Evolutionary conservation across 441 rosid species (phyloP).

Genomic region (Pelargonium hybrid): DNA sequence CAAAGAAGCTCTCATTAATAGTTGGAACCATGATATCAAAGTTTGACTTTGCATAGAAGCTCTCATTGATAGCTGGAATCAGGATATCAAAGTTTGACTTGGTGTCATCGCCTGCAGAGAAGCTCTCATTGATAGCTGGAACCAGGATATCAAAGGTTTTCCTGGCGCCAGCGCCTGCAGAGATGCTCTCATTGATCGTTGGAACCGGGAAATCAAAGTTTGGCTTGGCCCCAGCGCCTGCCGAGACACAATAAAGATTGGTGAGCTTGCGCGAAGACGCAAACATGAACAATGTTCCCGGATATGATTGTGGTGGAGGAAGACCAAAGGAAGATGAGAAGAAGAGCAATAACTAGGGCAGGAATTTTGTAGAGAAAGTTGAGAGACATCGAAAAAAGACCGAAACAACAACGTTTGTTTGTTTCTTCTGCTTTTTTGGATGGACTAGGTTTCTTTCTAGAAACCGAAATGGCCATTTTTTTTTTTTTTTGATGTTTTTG

Average conservation of each 20-base stretch:
- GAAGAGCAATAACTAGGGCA: conserved; percentile 30
- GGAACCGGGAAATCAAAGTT: conserved; percentile 37
- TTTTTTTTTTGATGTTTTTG: no score
- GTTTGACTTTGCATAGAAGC: conserved; percentile 45
- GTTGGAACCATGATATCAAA: conserved; percentile 10
- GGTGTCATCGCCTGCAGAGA: conserved; percentile 55
- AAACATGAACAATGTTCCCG: conserved; percentile 52
- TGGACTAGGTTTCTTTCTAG: conserved; percentile 39
- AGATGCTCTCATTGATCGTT: conserved; percentile 29
- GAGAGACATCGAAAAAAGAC: conserved; percentile 22
- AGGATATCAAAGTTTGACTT: conserved; percentile 22
- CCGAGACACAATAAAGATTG: conserved; percentile 69
- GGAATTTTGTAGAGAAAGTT: conserved; percentile 41
- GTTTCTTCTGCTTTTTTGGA: conserved; percentile 25
- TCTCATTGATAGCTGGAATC: conserved; percentile 10
- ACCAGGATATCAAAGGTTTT: conserved; percentile 38
- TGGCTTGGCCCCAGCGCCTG: conserved; percentile 45
- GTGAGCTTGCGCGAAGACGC: conserved; percentile 68
- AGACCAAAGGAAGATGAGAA: conserved; percentile 53
- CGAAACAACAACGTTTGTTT: conserved; percentile 11
- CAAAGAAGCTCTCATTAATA: conserved; percentile 5
- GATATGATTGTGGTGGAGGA: conserved; percentile 64
- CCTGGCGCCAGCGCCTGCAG: conserved; percentile 49
- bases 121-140: conserved; percentile 25
- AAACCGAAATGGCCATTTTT: conserved; percentile 43